Evolutionary conservation across 2,329 filamentous ascomycete genomes (phyloP).

Genomic region (Sarocladium brachiariae): DNA sequence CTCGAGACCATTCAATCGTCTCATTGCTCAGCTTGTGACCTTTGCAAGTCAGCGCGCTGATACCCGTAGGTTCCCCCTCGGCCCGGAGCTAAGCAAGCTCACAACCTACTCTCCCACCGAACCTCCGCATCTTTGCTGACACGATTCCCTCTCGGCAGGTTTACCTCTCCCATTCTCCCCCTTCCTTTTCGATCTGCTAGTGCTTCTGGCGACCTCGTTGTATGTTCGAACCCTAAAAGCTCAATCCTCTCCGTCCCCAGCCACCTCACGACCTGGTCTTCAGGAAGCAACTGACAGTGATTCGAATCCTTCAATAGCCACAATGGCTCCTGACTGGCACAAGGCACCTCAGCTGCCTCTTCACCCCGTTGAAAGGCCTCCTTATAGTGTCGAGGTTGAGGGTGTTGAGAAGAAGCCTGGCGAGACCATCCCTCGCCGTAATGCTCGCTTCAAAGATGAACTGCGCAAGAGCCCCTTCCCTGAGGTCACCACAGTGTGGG

Average conservation of each 20-base stretch:
- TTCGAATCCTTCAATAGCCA: constrained; percentile 5
- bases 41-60: background rate
- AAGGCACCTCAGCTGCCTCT: constrained; percentile 42
- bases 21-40: background rate
- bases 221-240: background rate
- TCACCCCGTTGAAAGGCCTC: constrained; percentile 58
- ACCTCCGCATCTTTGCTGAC: background rate
- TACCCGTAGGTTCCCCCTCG: background rate
- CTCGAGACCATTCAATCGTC: background rate
- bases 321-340: constrained; percentile 28
- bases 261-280: background rate
- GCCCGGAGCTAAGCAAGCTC: background rate
- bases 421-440: constrained; percentile 77
- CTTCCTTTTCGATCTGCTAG: background rate
- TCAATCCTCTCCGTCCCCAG: background rate
- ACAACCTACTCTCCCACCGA: too few relatives aligned
- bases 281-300: background rate
- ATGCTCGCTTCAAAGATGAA: constrained; percentile 63
- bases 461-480: constrained; percentile 60
- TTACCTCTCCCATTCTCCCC: background rate
- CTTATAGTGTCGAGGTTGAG: constrained; percentile 67
- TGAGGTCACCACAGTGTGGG: constrained; percentile 69
- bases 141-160: background rate
- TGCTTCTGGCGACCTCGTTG: background rate
- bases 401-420: constrained; percentile 63